Evolutionary conservation across 164 flowering plant species (phyloP).

Genomic region (Paratinospora sagittata): DNA sequence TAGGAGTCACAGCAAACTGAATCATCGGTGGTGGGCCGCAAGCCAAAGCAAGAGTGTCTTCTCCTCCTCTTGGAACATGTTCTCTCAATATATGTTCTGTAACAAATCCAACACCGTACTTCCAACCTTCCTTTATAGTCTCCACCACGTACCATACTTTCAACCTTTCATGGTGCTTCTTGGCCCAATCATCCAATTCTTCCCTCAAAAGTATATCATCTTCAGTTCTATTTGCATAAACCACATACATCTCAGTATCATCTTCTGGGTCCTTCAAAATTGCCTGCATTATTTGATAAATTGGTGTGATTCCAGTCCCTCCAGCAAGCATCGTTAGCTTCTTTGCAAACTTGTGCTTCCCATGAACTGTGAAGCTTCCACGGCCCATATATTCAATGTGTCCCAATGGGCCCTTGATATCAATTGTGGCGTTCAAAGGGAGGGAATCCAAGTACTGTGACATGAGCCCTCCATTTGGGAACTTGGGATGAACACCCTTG

Average conservation of each 20-base stretch:
- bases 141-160: slow-evolving; percentile 90
- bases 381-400: slow-evolving; percentile 78
- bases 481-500: slow-evolving; percentile 59
- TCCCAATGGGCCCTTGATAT: slow-evolving; percentile 87
- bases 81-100: slow-evolving; percentile 61
- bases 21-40: slow-evolving; percentile 98
- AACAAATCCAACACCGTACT: slow-evolving; percentile 63
- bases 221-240: slow-evolving; percentile 84
- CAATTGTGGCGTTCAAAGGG: slow-evolving; percentile 42
- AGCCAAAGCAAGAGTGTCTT: slow-evolving; percentile 50
- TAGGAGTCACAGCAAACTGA: slow-evolving; percentile 78
- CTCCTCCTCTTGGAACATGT: slow-evolving; percentile 55
- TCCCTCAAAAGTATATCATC: slow-evolving; percentile 76
- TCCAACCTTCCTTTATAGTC: slow-evolving; percentile 53
- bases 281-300: slow-evolving; percentile 85
- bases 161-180: slow-evolving; percentile 30
- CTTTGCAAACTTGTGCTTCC: slow-evolving; percentile 62
- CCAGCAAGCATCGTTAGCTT: slow-evolving; percentile 86
- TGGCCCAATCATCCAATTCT: slow-evolving; percentile 79
- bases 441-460: slow-evolving; percentile 74
- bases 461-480: slow-evolving; percentile 86
- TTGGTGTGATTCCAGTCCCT: slow-evolving; percentile 93
- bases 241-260: slow-evolving; percentile 75
- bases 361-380: slow-evolving; percentile 63
- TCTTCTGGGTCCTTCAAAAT: slow-evolving; percentile 78